These are phyloP conservation scores for Sporothrix phasma DNA, from an alignment of 2,329 filamentous ascomycete genomes.

Conservation along the genomic window DNA sequence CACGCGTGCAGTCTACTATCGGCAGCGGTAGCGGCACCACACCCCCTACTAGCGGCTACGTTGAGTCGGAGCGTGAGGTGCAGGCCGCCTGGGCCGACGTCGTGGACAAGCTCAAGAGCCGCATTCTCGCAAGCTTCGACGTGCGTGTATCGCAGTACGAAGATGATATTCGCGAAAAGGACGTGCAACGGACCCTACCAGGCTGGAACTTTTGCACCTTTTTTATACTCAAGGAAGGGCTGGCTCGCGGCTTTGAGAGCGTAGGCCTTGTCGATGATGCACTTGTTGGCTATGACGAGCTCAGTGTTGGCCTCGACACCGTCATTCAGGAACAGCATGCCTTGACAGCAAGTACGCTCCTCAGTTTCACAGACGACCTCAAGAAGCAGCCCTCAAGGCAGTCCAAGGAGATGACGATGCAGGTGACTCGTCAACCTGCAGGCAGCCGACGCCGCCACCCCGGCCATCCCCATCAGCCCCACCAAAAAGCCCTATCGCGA, in stretches of 20 bases:
- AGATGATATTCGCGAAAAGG: constrained; percentile 91
- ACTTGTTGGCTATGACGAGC: constrained; percentile 86
- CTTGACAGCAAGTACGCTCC: constrained; percentile 52
- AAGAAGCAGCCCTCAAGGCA: constrained; percentile 47
- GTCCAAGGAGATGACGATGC: constrained; percentile 33
- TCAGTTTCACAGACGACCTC: constrained; percentile 64
- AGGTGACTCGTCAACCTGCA: constrained; percentile 43
- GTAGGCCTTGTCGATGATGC: constrained; percentile 94
- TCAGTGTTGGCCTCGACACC: constrained; percentile 75
- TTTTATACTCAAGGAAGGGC: constrained; percentile 91
- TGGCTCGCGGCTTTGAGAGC: constrained; percentile 90
- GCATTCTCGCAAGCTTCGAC: constrained; percentile 86
- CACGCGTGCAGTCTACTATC: constrained; percentile 29
- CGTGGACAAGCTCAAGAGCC: constrained; percentile 72
- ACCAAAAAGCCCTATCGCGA: constrained; percentile 77
- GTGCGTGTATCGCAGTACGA: constrained; percentile 87
- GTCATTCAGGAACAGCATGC: constrained; percentile 61
- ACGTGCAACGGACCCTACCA: constrained; percentile 73
- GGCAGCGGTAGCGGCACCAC: constrained; percentile 55
- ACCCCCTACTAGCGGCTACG: constrained; percentile 35
- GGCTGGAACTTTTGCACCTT: constrained; percentile 99
- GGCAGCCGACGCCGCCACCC: constrained; percentile 24
- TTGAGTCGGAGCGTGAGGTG: constrained; percentile 65
- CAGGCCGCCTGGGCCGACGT: constrained; percentile 77
- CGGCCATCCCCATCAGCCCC: constrained; percentile 48